Evolutionary conservation across 768 basidiomycete species (phyloP).

Genomic region (Sporobolomyces phaffii): DNA sequence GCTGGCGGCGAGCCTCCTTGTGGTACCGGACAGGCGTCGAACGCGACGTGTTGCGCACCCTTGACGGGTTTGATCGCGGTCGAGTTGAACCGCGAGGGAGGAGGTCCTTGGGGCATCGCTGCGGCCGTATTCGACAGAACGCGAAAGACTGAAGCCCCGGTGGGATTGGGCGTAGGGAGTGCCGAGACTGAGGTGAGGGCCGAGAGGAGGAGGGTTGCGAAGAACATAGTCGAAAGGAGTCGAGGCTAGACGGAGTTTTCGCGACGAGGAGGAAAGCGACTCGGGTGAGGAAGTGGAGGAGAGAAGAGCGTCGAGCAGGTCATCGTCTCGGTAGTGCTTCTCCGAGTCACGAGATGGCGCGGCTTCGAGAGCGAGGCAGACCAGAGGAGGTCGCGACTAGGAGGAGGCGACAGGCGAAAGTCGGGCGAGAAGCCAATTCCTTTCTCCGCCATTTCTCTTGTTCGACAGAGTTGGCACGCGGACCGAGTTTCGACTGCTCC

Average conservation of each 20-base stretch:
- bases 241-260: not conserved
- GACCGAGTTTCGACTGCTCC: not conserved
- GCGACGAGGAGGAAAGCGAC: not conserved
- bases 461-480: not conserved
- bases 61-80: not conserved
- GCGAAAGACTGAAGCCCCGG: not conserved
- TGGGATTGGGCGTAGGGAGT: not conserved
- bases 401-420: conserved; percentile 7
- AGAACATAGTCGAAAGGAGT: conserved; percentile 4
- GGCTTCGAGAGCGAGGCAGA: not conserved
- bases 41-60: not conserved
- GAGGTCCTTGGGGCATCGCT: conserved; percentile 6
- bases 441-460: not conserved
- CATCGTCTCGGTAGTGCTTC: no score
- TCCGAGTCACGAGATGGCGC: conserved; percentile 1
- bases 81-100: not conserved
- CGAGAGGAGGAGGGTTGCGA: conserved; percentile 9
- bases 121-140: conserved; percentile 5
- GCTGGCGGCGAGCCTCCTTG: conserved; percentile 2
- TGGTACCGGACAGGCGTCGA: not conserved
- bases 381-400: not conserved
- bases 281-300: not conserved
- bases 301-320: not conserved
- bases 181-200: conserved; percentile 1
- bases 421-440: conserved; percentile 9